Percentiles rank a stretch among this genome's conserved stretches.
Conservation (phyloP, 106 monocot species). For the Amphibolis antarctica region DNA sequence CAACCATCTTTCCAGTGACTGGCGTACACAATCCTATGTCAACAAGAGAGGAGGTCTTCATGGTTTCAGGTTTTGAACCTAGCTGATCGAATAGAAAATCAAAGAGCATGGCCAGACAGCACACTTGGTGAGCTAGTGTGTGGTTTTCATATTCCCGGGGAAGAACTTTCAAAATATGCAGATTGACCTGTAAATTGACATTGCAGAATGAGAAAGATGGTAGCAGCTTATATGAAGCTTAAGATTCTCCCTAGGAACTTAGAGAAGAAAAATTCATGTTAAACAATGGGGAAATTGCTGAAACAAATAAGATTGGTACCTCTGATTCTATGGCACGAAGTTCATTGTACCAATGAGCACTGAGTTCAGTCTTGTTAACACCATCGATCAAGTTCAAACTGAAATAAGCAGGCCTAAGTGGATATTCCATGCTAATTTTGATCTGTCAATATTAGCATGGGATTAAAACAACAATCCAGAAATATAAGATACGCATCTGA, state of each 20-base stretch:
- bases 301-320: constrained; percentile 22
- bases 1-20: constrained; percentile 32
- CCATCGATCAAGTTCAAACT: constrained; percentile 30
- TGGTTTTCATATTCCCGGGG: constrained; percentile 36
- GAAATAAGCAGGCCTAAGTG: constrained; percentile 79
- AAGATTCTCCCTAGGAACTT: neutral
- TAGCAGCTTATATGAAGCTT: too few species aligned
- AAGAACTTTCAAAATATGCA: constrained; percentile 50
- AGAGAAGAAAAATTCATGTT: neutral
- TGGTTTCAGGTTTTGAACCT: constrained; percentile 11
- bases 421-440: constrained; percentile 73
- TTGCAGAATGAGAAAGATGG: too few species aligned
- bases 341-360: constrained; percentile 53
- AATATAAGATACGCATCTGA: neutral
- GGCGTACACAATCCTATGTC: constrained; percentile 56
- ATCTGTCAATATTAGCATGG: constrained; percentile 29
- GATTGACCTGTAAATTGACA: constrained; percentile 47
- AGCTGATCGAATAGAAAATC: constrained; percentile 51
- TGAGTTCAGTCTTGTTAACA: constrained; percentile 10
- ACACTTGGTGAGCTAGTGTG: constrained; percentile 60
- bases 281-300: neutral
- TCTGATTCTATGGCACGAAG: constrained; percentile 95
- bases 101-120: constrained; percentile 74
- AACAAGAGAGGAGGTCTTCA: constrained; percentile 35
- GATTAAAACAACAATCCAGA: neutral